Evolutionary conservation across 2,329 filamentous ascomycete species (phyloP).

Genomic region (Stromatinia cepivora): DNA sequence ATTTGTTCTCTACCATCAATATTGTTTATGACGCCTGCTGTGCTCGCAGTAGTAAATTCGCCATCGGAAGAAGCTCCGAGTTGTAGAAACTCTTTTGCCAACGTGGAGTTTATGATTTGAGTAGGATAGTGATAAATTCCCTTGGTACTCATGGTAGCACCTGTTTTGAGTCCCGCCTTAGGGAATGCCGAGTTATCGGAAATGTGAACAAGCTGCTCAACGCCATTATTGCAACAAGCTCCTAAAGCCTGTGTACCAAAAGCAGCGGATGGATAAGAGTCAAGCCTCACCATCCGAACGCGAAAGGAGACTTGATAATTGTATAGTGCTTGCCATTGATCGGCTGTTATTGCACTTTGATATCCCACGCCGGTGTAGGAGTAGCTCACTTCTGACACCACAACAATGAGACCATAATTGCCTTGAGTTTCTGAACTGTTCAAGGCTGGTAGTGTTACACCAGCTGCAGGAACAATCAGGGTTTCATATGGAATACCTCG

Average conservation of each 20-base stretch:
- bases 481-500: slow-evolving; percentile 61
- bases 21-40: slow-evolving; percentile 60
- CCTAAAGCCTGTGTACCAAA: slow-evolving; percentile 44
- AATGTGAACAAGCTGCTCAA: slow-evolving; percentile 54
- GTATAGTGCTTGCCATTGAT: slow-evolving; percentile 58
- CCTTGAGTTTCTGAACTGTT: slow-evolving; percentile 49
- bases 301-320: slow-evolving; percentile 58
- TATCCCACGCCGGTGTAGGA: slow-evolving; percentile 44
- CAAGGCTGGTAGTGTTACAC: slow-evolving; percentile 52
- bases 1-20: slow-evolving; percentile 59
- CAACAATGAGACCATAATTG: slow-evolving; percentile 57
- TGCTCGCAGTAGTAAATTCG: slow-evolving; percentile 43
- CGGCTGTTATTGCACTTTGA: slow-evolving; percentile 46
- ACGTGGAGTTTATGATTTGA: slow-evolving; percentile 53
- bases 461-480: slow-evolving; percentile 53
- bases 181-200: slow-evolving; percentile 53
- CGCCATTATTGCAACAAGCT: slow-evolving; percentile 50
- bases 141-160: slow-evolving; percentile 48
- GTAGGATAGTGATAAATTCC: slow-evolving; percentile 61
- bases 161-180: slow-evolving; percentile 50
- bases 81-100: slow-evolving; percentile 55
- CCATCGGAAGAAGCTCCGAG: slow-evolving; percentile 49
- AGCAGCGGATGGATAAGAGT: slow-evolving; percentile 55
- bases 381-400: slow-evolving; percentile 36
- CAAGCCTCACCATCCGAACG: slow-evolving; percentile 59